These are phyloP conservation scores for Albifimbria verrucaria DNA, from an alignment of 2,329 filamentous ascomycete genomes.

Conservation along the genomic window DNA sequence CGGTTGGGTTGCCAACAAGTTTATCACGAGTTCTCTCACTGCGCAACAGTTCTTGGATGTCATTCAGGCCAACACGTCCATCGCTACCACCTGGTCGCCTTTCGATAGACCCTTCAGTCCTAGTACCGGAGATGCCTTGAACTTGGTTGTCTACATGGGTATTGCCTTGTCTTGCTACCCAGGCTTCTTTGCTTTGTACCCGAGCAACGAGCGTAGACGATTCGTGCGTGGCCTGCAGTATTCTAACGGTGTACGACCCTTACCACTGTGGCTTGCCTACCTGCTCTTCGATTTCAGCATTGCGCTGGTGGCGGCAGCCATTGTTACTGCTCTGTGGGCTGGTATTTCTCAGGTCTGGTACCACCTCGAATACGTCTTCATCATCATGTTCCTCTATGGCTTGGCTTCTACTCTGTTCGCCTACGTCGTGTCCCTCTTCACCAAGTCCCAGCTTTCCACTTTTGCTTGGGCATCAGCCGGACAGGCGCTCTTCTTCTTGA, in stretches of 20 bases:
- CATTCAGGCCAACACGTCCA: constrained; percentile 64
- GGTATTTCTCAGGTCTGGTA: constrained; percentile 68
- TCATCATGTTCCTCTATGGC: constrained; percentile 78
- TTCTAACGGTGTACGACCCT: constrained; percentile 80
- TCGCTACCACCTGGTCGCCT: constrained; percentile 67
- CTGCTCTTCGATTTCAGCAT: constrained; percentile 75
- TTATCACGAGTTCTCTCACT: constrained; percentile 55
- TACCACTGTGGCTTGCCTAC: constrained; percentile 84
- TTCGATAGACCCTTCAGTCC: constrained; percentile 75
- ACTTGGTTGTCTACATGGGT: constrained; percentile 78
- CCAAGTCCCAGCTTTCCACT: constrained; percentile 73
- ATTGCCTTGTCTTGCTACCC: constrained; percentile 76
- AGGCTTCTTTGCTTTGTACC: constrained; percentile 85
- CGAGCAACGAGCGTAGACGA: constrained; percentile 75
- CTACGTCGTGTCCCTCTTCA: constrained; percentile 79
- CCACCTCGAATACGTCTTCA: constrained; percentile 74
- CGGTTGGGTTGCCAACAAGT: constrained; percentile 65
- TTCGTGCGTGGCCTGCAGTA: constrained; percentile 85
- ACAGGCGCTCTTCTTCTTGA: constrained; percentile 68
- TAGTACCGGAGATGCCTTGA: constrained; percentile 67
- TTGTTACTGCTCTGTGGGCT: constrained; percentile 68
- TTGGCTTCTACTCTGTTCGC: constrained; percentile 71
- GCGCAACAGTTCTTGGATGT: constrained; percentile 64
- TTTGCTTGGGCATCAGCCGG: constrained; percentile 80
- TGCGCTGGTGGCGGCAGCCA: constrained; percentile 60